These are phyloP conservation scores for Spathaspora sp. DNA, from an alignment of 805 yeast genomes.

Conservation along the genomic window DNA sequence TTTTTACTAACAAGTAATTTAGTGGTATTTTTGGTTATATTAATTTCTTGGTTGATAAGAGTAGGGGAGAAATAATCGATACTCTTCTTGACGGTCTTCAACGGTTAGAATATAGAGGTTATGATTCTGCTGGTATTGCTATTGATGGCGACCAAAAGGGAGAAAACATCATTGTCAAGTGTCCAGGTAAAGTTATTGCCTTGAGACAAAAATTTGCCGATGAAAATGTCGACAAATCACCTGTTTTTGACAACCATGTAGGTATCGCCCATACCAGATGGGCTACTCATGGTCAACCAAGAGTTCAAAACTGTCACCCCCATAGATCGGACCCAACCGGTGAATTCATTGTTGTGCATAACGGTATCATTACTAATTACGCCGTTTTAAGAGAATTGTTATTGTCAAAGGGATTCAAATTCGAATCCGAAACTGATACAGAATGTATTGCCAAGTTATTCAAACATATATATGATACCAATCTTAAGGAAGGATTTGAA, in stretches of 20 bases:
- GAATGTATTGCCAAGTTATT: conserved; percentile 96
- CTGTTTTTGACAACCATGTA: conserved; percentile 75
- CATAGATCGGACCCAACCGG: conserved; percentile 81
- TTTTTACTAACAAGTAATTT: conserved; percentile 2
- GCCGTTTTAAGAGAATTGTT: conserved; percentile 85
- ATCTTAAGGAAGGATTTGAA: conserved; percentile 65
- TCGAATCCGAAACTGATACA: conserved; percentile 94
- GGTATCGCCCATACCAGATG: conserved; percentile 99
- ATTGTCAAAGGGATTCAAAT: conserved; percentile 70
- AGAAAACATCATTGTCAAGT: conserved; percentile 65
- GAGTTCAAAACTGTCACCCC: conserved; percentile 87
- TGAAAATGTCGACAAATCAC: conserved; percentile 52
- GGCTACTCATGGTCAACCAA: conserved; percentile 99
- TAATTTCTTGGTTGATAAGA: conserved; percentile 86
- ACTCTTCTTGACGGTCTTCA: conserved; percentile 81
- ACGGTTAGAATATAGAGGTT: conserved; percentile 95
- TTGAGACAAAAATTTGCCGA: conserved; percentile 62
- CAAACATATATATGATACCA: conserved; percentile 83
- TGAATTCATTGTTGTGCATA: conserved; percentile 92
- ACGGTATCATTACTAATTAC: conserved; percentile 96
- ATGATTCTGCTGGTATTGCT: conserved; percentile 96
- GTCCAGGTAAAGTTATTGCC: conserved; percentile 87
- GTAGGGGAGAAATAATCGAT: conserved; percentile 89
- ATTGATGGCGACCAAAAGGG: conserved; percentile 79
- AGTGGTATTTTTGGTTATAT: conserved; percentile 98